Evolutionary conservation across 192 early-diverging fungal genomes (phyloP).

Genomic region (Coemansia sp.): DNA sequence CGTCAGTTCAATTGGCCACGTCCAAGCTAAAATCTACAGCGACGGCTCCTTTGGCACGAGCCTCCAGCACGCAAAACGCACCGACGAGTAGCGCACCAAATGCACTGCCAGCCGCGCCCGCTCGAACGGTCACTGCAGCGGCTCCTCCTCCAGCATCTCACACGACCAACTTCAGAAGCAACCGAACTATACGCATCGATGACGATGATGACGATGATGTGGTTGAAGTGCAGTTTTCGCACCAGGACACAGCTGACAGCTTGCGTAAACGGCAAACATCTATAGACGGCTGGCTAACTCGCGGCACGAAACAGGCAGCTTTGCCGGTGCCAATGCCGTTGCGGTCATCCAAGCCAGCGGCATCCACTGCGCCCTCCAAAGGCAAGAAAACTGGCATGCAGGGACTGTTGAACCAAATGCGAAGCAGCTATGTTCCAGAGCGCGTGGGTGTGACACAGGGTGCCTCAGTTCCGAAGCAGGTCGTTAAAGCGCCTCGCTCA

Average conservation of each 20-base stretch:
- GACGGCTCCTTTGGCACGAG: neutral
- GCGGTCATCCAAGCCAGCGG: neutral
- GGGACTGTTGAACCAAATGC: conserved; percentile 13
- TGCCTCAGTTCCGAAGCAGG: conserved; percentile 13
- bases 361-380: neutral
- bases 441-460: conserved; percentile 2
- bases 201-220: neutral
- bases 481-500: conserved; percentile 31
- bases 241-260: neutral
- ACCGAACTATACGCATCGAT: neutral
- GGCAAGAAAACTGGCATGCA: conserved; percentile 1
- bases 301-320: neutral
- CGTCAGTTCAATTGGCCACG: neutral
- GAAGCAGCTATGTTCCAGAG: conserved; percentile 16
- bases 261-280: conserved; percentile 21
- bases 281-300: conserved; percentile 27
- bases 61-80: no score
- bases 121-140: neutral
- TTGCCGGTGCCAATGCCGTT: neutral
- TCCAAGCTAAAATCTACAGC: neutral
- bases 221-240: conserved; percentile 9
- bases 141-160: no score
- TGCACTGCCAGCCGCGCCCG: neutral
- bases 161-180: neutral
- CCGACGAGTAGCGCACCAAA: neutral